These are phyloP conservation scores for Geotrichum klebahnii DNA, from an alignment of 1,139 yeast species.

Conservation along the genomic window DNA sequence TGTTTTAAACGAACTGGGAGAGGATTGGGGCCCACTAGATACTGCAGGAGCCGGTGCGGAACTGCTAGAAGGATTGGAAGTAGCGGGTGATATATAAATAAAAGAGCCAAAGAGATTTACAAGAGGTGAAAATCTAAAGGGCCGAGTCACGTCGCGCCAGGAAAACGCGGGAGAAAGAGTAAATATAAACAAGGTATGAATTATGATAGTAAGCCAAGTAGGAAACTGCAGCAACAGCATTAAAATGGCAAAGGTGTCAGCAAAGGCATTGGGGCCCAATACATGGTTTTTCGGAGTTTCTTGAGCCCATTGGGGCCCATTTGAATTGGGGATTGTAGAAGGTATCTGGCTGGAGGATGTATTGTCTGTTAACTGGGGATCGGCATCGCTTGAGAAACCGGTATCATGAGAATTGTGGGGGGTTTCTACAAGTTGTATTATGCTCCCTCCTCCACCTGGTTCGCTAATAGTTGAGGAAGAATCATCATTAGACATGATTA, in stretches of 20 bases:
- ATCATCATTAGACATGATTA: slow-evolving; percentile 14
- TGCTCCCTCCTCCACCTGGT: slow-evolving; percentile 1
- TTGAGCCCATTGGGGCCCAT: too few species aligned
- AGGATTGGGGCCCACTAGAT: background rate
- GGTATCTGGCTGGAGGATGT: too few species aligned
- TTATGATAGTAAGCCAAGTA: slow-evolving; percentile 30
- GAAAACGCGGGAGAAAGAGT: slow-evolving; percentile 24
- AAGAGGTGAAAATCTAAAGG: background rate
- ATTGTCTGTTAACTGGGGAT: too few species aligned
- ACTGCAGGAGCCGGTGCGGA: slow-evolving; percentile 6
- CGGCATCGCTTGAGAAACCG: background rate
- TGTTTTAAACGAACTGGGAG: slow-evolving; percentile 20
- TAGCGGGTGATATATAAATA: background rate
- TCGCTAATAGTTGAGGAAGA: slow-evolving; percentile 8
- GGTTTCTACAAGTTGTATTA: background rate
- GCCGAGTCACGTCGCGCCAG: slow-evolving; percentile 11
- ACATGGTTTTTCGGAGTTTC: slow-evolving; percentile 21
- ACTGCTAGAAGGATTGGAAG: slow-evolving; percentile 1
- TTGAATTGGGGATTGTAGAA: too few species aligned
- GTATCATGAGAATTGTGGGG: background rate
- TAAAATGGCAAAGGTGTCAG: slow-evolving; percentile 37
- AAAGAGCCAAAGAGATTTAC: background rate
- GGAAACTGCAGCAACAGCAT: slow-evolving; percentile 34
- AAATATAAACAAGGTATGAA: slow-evolving; percentile 33
- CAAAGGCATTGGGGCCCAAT: slow-evolving; percentile 33